Evolutionary conservation across 208 protist species (phyloP).

Genomic region (Lotmaria passim): DNA sequence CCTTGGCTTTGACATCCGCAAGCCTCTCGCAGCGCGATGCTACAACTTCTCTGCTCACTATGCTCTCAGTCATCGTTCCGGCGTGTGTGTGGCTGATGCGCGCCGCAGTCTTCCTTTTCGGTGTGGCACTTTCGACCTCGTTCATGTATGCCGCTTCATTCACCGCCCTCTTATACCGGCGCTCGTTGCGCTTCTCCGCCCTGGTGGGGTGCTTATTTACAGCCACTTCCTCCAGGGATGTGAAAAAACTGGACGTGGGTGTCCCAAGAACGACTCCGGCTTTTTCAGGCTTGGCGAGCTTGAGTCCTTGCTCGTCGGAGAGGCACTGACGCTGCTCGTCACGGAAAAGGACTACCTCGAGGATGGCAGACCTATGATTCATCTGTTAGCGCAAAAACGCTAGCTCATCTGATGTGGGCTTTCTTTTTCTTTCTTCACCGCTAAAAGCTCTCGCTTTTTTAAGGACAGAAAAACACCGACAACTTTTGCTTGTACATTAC

Average conservation of each 20-base stretch:
- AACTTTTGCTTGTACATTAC: no score
- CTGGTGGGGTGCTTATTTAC: conserved; percentile 49
- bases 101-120: conserved; percentile 25
- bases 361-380: conserved; percentile 29
- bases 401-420: no score
- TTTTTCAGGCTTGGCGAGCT: conserved; percentile 54
- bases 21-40: conserved; percentile 26
- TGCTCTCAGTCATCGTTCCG: not conserved
- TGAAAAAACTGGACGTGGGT: conserved; percentile 35
- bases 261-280: conserved; percentile 34
- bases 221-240: conserved; percentile 65
- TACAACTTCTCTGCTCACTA: conserved; percentile 13
- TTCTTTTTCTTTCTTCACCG: no score
- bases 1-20: conserved; percentile 55
- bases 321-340: conserved; percentile 25
- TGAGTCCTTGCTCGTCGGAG: conserved; percentile 16
- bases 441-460: no score
- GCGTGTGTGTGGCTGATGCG: conserved; percentile 26
- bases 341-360: conserved; percentile 1
- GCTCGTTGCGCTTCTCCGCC: conserved; percentile 28
- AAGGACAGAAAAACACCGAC: no score
- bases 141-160: conserved; percentile 63
- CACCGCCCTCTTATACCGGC: conserved; percentile 30
- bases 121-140: conserved; percentile 36
- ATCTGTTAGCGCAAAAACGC: conserved; percentile 16